Conservation (phyloP, 805 yeast species). For the Vanderwaltozyma yarrowii region DNA sequence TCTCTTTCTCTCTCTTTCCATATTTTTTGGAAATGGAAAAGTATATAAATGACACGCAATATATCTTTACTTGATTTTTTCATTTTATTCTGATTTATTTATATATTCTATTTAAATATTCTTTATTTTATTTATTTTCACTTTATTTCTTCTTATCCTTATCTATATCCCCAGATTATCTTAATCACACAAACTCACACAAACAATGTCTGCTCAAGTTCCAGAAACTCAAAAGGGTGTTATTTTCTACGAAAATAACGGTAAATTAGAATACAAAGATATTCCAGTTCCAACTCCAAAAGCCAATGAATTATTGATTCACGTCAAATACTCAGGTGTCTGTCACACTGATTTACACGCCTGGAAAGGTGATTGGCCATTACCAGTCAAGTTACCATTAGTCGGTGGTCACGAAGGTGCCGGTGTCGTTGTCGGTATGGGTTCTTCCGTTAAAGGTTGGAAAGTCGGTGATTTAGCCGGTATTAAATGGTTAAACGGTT, state of each 20-base stretch:
- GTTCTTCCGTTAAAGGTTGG: slow-evolving; percentile 49
- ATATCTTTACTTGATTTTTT: not conserved
- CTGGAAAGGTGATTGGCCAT: slow-evolving; percentile 65
- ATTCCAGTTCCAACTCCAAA: slow-evolving; percentile 52
- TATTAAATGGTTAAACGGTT: slow-evolving; percentile 59
- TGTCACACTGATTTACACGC: slow-evolving; percentile 71
- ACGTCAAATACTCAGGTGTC: slow-evolving; percentile 65
- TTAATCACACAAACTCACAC: too few relatives aligned
- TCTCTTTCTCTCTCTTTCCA: too few relatives aligned
- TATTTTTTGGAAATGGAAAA: too few relatives aligned
- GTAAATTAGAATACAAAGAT: slow-evolving; percentile 41
- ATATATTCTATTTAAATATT: not conserved
- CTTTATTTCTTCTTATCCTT: not conserved
- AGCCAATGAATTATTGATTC: slow-evolving; percentile 52
- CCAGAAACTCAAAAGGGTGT: slow-evolving; percentile 44
- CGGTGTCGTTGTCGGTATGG: slow-evolving; percentile 56
- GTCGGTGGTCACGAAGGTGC: slow-evolving; percentile 74
- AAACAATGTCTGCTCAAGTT: slow-evolving; percentile 30
- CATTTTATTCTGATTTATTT: not conserved
- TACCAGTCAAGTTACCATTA: slow-evolving; percentile 47
- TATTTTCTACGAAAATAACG: slow-evolving; percentile 34
- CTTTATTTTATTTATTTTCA: not conserved
- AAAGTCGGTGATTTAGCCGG: slow-evolving; percentile 59
- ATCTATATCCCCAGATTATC: too few relatives aligned
- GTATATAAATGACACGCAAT: not conserved